Conservation (phyloP, 495 filamentous ascomycete genomes). For the Baudoinia panamericana region DNA sequence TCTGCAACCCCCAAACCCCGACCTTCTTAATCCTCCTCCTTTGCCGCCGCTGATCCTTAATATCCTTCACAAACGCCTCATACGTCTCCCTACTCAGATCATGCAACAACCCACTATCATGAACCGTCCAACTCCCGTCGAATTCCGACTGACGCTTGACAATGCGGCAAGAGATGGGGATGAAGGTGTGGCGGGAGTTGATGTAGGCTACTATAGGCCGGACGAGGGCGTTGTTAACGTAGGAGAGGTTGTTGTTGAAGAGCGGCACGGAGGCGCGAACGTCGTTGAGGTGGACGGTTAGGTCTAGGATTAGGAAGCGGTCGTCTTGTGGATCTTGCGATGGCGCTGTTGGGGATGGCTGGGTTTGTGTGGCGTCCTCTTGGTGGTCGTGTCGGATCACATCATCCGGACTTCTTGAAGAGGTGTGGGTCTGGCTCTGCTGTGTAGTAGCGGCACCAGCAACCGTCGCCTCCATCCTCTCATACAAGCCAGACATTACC, state of each 20-base stretch:
- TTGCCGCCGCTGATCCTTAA: slow-evolving; percentile 71
- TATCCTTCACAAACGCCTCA: slow-evolving; percentile 76
- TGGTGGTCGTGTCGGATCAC: slow-evolving; percentile 8
- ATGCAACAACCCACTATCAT: slow-evolving; percentile 87
- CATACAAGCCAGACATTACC: slow-evolving; percentile 87
- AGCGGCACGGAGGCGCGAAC: slow-evolving; percentile 82
- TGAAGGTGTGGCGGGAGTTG: slow-evolving; percentile 76
- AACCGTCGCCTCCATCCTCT: slow-evolving; percentile 82
- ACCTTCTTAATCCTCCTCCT: slow-evolving; percentile 88
- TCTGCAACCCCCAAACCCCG: slow-evolving; percentile 83
- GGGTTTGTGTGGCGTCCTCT: neutral
- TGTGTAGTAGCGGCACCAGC: slow-evolving; percentile 32
- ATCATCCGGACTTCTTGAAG: neutral
- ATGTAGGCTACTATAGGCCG: slow-evolving; percentile 98
- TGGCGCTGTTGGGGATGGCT: slow-evolving; percentile 4
- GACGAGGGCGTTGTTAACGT: slow-evolving; percentile 89
- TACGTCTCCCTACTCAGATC: slow-evolving; percentile 92
- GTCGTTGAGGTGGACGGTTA: slow-evolving; percentile 81
- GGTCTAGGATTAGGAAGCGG: slow-evolving; percentile 74
- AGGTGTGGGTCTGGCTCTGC: slow-evolving; percentile 32
- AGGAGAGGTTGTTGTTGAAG: slow-evolving; percentile 79
- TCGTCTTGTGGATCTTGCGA: neutral
- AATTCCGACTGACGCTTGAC: slow-evolving; percentile 80
- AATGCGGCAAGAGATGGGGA: slow-evolving; percentile 86
- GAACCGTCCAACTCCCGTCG: slow-evolving; percentile 90